Percentiles rank a stretch among this genome's conserved stretches.
Conservation (phyloP, 1,284 basidiomycete genomes). For the Testicularia cyperi region DNA sequence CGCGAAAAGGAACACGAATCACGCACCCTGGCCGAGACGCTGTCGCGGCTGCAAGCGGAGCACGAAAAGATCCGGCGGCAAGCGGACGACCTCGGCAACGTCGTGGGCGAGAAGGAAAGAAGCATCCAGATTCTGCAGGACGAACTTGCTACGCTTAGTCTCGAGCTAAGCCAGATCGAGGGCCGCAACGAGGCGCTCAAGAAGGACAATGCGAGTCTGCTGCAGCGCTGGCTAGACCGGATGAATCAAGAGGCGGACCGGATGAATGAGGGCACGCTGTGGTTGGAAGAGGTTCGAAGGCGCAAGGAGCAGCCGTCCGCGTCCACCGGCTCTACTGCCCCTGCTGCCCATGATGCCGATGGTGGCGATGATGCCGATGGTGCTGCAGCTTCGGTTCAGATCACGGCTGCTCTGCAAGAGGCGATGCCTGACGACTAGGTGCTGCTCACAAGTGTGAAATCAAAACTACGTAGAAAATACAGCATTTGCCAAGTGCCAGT, state of each 20-base stretch:
- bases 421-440: no score
- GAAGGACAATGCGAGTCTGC: slow-evolving; percentile 87
- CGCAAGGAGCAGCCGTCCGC: no score
- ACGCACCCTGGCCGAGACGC: slow-evolving; percentile 73
- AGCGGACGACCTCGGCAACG: slow-evolving; percentile 67
- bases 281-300: slow-evolving; percentile 39
- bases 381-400: no score
- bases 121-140: slow-evolving; percentile 90
- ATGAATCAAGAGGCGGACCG: slow-evolving; percentile 89
- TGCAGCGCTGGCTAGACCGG: slow-evolving; percentile 67
- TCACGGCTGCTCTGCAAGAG: no score
- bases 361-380: no score
- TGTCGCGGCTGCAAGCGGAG: slow-evolving; percentile 74
- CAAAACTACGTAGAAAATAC: no score
- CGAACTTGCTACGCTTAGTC: slow-evolving; percentile 61
- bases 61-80: slow-evolving; percentile 65
- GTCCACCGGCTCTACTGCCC: no score
- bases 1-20: slow-evolving; percentile 84
- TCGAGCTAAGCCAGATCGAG: slow-evolving; percentile 82
- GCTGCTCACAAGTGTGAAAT: no score
- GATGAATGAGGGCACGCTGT: slow-evolving; percentile 73
- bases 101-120: slow-evolving; percentile 76
- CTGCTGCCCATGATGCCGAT: no score
- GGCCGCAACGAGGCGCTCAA: slow-evolving; percentile 80
- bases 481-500: no score